phyloP scores from a whole-genome alignment of 2,329 filamentous ascomycete genomes.

The Cadophora gregata region DNA sequence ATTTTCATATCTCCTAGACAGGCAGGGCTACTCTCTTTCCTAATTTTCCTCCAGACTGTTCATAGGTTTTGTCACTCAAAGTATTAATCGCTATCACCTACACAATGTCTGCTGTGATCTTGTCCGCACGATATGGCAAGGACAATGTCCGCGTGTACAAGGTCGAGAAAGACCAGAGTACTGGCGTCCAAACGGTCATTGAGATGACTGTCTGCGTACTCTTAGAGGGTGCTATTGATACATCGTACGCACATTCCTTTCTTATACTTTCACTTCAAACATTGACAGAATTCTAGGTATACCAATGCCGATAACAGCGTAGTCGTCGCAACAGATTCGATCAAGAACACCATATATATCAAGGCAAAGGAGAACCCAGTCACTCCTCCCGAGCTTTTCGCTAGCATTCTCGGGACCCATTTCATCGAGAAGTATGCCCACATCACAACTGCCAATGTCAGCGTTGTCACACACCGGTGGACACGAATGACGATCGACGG shows the following conservation, averaged over 20 bases:
- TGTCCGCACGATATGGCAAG: conserved; percentile 82
- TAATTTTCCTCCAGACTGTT: background rate
- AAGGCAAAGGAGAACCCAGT: conserved; percentile 93
- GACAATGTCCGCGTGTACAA: conserved; percentile 99
- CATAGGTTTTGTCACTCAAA: background rate
- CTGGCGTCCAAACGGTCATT: conserved; percentile 81
- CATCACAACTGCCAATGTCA: conserved; percentile 84
- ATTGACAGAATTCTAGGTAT: conserved; percentile 64
- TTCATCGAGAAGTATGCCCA: conserved; percentile 88
- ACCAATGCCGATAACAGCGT: conserved; percentile 93
- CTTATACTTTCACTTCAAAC: conserved; percentile 4
- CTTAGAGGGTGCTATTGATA: conserved; percentile 90
- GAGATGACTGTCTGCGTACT: conserved; percentile 96
- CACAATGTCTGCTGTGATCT: conserved; percentile 36
- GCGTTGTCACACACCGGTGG: conserved; percentile 87
- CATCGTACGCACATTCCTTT: conserved; percentile 60
- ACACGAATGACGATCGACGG: conserved; percentile 86
- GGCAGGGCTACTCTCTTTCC: background rate
- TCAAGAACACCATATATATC: conserved; percentile 98
- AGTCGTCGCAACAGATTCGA: conserved; percentile 94
- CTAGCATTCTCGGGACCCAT: conserved; percentile 82
- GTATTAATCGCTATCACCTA: background rate
- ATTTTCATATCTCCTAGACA: background rate
- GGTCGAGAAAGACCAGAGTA: conserved; percentile 79
- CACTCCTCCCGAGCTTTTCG: conserved; percentile 91